A percentile compares a stretch with the other conserved stretches of the same genome.
phyloP scores from a whole-genome alignment of 345 rosid species.

The Gossypium turneri region DNA sequence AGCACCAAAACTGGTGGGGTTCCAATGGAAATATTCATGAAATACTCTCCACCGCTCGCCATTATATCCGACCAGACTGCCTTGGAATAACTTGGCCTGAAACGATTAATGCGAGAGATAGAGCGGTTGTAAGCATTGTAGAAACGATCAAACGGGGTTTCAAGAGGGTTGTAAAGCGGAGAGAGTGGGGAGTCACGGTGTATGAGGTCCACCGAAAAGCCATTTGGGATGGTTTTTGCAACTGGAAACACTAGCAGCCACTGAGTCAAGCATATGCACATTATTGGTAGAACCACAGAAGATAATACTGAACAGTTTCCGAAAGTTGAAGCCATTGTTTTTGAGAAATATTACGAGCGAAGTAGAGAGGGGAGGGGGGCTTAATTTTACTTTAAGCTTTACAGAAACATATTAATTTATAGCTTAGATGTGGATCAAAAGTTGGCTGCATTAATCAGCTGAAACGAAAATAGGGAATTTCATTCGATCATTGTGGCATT shows the following conservation, averaged over 20 bases:
- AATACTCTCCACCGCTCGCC: conserved; percentile 43
- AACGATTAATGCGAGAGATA: conserved; percentile 33
- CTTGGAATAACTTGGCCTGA: conserved; percentile 18
- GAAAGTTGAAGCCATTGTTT: neutral
- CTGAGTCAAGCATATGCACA: neutral
- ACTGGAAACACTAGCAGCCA: neutral
- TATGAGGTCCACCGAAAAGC: conserved; percentile 38
- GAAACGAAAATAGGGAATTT: conserved; percentile 3
- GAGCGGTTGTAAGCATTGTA: conserved; percentile 43
- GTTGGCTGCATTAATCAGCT: neutral
- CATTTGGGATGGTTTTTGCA: neutral
- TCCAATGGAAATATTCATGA: conserved; percentile 52
- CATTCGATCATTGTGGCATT: neutral
- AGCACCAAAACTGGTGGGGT: conserved; percentile 40
- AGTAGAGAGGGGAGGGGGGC: neutral
- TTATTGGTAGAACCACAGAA: neutral
- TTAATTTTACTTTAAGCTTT: neutral
- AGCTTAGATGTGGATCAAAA: neutral
- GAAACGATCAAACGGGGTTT: conserved; percentile 34
- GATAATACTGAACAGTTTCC: neutral
- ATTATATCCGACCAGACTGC: conserved; percentile 35
- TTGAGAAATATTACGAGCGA: neutral
- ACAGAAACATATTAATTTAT: neutral
- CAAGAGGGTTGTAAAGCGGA: conserved; percentile 38
- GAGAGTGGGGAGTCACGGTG: conserved; percentile 58